Base-by-base conservation (phyloP, 2,329 filamentous ascomycete species). In the Alternaria sp. region DNA sequence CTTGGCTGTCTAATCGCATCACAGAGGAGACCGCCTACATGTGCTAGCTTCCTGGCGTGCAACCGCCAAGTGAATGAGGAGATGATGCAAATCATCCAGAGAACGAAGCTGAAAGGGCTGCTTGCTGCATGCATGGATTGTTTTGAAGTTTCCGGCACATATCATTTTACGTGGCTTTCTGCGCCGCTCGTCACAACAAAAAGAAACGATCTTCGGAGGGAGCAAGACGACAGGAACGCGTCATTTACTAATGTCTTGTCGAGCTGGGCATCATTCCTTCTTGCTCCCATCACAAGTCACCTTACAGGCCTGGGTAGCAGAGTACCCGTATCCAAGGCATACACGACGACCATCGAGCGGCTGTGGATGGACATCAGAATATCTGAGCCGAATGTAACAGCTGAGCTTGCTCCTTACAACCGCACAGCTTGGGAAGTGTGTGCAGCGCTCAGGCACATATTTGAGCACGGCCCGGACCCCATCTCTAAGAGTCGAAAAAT, bases 361-460 rank as follows among this genome's bases (percentile, higher is more conserved):
- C 66, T 79, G 6, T 73, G 69, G 62, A 59, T 79, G n/a, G 76
- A 79, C 28, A 59, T 79, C 10, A 67, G 76, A 8, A 64, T 74
- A 32, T 10, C 58, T 66, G 19, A 73, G 8, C 64, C 62, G 12
- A 73, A 70, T 36, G 69, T 68, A 62, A 54, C 64, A 26, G 54
- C 56, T 15, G 65, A 57, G 40, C 68, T 59, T 13, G 57, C 69
- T 30, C 65, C 40, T n/a, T 15, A 67, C 8, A 70, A 75, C 19
- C 71, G 70, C 10, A 77, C 74, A 4, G 70, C 71, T 11, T 79
- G 77, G 77, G 76, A 75, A 5, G 62, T 79, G 28, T 79, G 77
- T 62, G 76, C 75, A n/a, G 76, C 72, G 6, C 63, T 79, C 32
- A 74, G 73, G 45, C 66, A 71, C 25, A 45, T 78, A 19, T 68